A percentile compares a stretch with the other conserved stretches of the same genome.
These are phyloP conservation scores for Beauveria varroae DNA, from an alignment of 2,329 filamentous ascomycete genomes.

Conservation along the genomic window DNA sequence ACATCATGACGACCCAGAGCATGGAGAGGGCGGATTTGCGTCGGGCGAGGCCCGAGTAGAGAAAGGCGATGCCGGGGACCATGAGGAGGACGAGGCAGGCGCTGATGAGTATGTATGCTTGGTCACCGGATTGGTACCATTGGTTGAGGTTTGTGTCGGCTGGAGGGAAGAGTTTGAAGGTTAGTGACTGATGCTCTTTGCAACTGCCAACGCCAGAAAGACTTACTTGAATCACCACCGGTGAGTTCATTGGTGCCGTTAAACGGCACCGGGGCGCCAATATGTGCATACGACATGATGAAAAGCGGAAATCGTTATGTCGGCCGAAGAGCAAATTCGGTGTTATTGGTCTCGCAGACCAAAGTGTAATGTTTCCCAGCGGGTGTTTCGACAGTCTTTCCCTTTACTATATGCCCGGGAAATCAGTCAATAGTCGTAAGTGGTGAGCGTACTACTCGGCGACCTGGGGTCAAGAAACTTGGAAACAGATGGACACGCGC, in stretches of 20 bases:
- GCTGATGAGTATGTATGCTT: slow-evolving; percentile 85
- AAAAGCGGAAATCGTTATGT: neutral
- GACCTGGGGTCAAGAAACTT: no score
- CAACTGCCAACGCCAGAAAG: neutral
- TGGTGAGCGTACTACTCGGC: no score
- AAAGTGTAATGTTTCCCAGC: neutral
- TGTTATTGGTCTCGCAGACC: neutral
- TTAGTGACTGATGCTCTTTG: neutral
- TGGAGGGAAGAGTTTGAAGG: neutral
- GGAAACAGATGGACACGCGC: no score
- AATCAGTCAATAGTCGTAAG: neutral
- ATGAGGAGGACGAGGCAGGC: slow-evolving; percentile 94
- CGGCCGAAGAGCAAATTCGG: neutral
- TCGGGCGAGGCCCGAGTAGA: slow-evolving; percentile 95
- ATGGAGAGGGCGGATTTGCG: slow-evolving; percentile 95
- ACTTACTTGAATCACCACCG: slow-evolving; percentile 73
- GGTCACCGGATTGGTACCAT: slow-evolving; percentile 88
- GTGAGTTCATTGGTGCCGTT: slow-evolving; percentile 56
- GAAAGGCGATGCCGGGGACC: slow-evolving; percentile 92
- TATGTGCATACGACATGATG: slow-evolving; percentile 52
- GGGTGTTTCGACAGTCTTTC: neutral
- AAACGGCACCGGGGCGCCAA: slow-evolving; percentile 51
- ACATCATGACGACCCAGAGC: slow-evolving; percentile 96
- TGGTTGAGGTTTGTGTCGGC: slow-evolving; percentile 69
- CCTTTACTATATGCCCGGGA: neutral